A percentile compares a stretch with the other conserved stretches of the same genome.
These are phyloP conservation scores for Colletotrichum lini DNA, from an alignment of 2,329 filamentous ascomycete genomes.

Conservation along the genomic window DNA sequence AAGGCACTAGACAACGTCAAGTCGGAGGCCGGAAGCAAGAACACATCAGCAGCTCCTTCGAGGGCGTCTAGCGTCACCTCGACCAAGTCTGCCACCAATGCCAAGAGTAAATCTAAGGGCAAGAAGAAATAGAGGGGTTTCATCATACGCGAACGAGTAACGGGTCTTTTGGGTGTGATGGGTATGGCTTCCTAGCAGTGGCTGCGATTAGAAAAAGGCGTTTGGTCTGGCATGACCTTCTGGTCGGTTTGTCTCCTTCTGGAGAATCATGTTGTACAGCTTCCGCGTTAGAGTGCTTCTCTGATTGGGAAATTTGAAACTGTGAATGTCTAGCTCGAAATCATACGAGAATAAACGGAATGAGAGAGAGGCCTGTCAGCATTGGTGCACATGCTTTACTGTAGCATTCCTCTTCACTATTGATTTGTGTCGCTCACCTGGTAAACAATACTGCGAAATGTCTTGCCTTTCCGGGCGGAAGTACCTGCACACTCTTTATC, in stretches of 20 bases:
- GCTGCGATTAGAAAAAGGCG: conserved; percentile 38
- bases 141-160: conserved; percentile 22
- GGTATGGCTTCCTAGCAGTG: conserved; percentile 24
- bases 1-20: conserved; percentile 94
- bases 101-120: conserved; percentile 61
- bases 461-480: too few relatives aligned
- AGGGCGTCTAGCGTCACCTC: conserved; percentile 91
- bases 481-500: too few relatives aligned
- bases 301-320: conserved; percentile 3
- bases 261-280: conserved; percentile 8
- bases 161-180: conserved; percentile 11
- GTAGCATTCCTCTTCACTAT: neutral
- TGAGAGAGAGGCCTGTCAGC: neutral
- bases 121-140: conserved; percentile 64
- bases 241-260: conserved; percentile 17
- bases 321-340: conserved; percentile 18
- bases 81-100: conserved; percentile 67
- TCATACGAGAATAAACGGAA: conserved; percentile 23
- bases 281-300: conserved; percentile 23
- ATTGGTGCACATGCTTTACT: too few relatives aligned
- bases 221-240: conserved; percentile 33
- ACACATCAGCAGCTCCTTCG: conserved; percentile 82
- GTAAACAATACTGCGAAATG: too few relatives aligned
- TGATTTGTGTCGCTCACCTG: neutral
- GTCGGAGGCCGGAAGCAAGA: conserved; percentile 76